phyloP scores from a whole-genome alignment of 1,139 yeast species.

The Lodderomyces metapsilosis region DNA sequence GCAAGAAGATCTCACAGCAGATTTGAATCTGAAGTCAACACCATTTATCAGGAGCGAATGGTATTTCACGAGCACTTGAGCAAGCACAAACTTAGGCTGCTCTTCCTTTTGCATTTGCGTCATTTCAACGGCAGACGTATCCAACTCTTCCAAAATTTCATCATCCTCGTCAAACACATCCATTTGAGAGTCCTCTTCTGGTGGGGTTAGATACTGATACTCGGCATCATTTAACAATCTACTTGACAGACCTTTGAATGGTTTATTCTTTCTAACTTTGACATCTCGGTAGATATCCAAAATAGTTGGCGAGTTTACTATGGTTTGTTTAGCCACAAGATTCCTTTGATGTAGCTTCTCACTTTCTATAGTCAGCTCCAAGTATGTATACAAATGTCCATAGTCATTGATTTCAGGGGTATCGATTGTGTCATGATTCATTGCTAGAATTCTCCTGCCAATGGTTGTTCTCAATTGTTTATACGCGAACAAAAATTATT shows the following conservation, averaged over 20 bases:
- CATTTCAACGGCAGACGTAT: background rate
- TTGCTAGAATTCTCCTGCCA: too few species aligned
- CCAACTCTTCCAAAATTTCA: constrained; percentile 13
- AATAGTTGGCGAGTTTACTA: constrained; percentile 38
- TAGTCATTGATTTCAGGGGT: background rate
- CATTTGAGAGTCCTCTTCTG: constrained; percentile 41
- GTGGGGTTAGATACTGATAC: constrained; percentile 35
- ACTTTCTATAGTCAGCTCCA: background rate
- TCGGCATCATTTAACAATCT: constrained; percentile 38
- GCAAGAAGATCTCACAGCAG: constrained; percentile 38
- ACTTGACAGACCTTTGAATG: constrained; percentile 33
- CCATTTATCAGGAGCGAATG: constrained; percentile 37
- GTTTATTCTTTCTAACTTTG: constrained; percentile 31
- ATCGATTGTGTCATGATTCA: background rate
- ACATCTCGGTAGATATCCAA: constrained; percentile 32
- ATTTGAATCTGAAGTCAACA: constrained; percentile 30
- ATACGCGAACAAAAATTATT: too few species aligned
- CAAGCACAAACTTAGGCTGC: constrained; percentile 9
- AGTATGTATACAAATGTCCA: background rate
- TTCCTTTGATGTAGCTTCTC: background rate
- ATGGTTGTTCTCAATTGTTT: too few species aligned
- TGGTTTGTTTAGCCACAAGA: constrained; percentile 31
- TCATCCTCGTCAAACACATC: constrained; percentile 34
- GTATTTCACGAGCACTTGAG: constrained; percentile 32
- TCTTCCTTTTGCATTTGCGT: background rate